Evolutionary conservation across 108 stramenopile genomes (phyloP), one percentile per base, ranked within the genome.

Genomic region (Cyclotella sp.): DNA sequence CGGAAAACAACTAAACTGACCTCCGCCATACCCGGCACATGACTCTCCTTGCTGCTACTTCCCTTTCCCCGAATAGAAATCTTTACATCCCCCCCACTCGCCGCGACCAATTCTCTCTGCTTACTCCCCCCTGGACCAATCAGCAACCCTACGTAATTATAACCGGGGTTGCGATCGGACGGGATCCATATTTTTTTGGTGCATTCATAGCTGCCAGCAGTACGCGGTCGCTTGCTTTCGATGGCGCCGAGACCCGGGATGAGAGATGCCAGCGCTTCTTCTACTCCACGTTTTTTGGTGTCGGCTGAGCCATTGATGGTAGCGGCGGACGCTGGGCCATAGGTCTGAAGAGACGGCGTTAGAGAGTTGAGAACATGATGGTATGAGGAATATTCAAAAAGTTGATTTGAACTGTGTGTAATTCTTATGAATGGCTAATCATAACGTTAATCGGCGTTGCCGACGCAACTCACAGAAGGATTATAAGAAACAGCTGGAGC

Each of bases 91-190:
- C 85, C 85, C 15, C 85, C 85, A 14, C 73, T 57, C 27, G 75
- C 45, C 9, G 75, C 71, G 28, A 83, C 68, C 16, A 86, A 62
- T 46, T 83, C 85, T 15, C 85, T 78, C 68, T 86, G 85, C 78
- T 86, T 86, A 16, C 67, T 70, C 44, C 85, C 85, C 8, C 82
- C 85, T 3, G 85, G 85, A 5, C 85, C 85, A 26, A 86, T 86
- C 15, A 86, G 62, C 6, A 86, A 28, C 19, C 85, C 85, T 9
- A 86, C 82, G 68, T 79, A 86, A 75, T 86, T 86, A 62, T 86
- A 86, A 0, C 85, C 85, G 2, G 85, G 83, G 46, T 79, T 81
- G 26, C 51, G 47, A 40, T 86, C 83, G 13, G 54, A 49, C 18
- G 86, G 83, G 28, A 86, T 84, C 68, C 61, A 69, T 22, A 86